Percentiles rank a stretch among this genome's conserved stretches.
Conservation (phyloP, 768 basidiomycete species). For the Podaxis rugospora region DNA sequence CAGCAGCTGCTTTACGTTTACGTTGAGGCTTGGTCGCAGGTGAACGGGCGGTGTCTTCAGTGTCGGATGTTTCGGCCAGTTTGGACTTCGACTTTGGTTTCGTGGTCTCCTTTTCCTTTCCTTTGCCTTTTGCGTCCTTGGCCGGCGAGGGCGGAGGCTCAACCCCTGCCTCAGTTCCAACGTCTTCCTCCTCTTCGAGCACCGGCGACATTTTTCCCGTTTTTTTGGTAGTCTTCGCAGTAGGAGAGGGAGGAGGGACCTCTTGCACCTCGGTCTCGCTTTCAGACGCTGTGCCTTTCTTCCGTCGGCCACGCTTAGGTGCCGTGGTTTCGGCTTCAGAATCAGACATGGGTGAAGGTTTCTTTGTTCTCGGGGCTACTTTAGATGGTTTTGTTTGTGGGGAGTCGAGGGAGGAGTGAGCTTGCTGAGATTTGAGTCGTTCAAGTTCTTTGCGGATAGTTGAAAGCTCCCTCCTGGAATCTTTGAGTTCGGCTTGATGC, state of each 20-base stretch:
- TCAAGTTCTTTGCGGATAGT: slow-evolving; percentile 39
- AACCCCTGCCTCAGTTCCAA: slow-evolving; percentile 14
- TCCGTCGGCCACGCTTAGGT: slow-evolving; percentile 12
- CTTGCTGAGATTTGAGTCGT: slow-evolving; percentile 41
- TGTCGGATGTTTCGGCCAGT: slow-evolving; percentile 17
- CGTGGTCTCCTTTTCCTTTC: slow-evolving; percentile 20
- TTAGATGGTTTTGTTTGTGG: background rate
- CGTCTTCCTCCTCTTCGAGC: slow-evolving; percentile 14
- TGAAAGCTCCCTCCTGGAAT: slow-evolving; percentile 27
- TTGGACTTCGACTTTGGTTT: slow-evolving; percentile 11
- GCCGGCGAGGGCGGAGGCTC: slow-evolving; percentile 12
- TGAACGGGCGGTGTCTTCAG: slow-evolving; percentile 13
- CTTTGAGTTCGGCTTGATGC: slow-evolving; percentile 31
- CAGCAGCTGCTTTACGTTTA: slow-evolving; percentile 31
- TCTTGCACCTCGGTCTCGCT: slow-evolving; percentile 17
- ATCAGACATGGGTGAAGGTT: background rate
- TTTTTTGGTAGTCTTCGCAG: slow-evolving; percentile 12
- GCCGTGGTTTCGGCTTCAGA: background rate
- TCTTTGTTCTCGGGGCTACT: background rate
- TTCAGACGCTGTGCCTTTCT: slow-evolving; percentile 12
- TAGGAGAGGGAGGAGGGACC: background rate
- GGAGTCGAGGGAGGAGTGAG: slow-evolving; percentile 12
- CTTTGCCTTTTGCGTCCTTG: slow-evolving; percentile 26
- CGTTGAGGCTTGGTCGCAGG: slow-evolving; percentile 25
- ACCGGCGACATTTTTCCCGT: slow-evolving; percentile 16